A percentile compares a stretch with the other conserved stretches of the same genome.
phyloP scores from a whole-genome alignment of 768 basidiomycete species.

The Psilocybe sp. region DNA sequence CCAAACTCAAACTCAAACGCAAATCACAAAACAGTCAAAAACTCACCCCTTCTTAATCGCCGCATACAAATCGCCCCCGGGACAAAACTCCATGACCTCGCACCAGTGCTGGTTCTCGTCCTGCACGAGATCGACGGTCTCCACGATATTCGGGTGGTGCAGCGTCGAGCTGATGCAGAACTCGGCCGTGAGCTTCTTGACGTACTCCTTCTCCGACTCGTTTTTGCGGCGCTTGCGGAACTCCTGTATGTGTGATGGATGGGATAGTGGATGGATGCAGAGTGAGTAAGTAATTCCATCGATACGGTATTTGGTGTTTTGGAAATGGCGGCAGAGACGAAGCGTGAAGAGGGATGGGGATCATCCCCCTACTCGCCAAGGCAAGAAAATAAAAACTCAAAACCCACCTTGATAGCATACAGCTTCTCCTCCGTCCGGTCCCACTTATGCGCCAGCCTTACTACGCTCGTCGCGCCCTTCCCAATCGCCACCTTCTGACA shows the following conservation, averaged over 20 bases:
- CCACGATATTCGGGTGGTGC: slow-evolving; percentile 92
- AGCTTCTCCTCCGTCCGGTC: slow-evolving; percentile 94
- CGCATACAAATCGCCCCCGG: slow-evolving; percentile 96
- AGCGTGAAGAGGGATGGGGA: no score
- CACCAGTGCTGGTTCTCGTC: slow-evolving; percentile 97
- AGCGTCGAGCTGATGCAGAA: slow-evolving; percentile 98
- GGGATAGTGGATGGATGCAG: slow-evolving; percentile 1
- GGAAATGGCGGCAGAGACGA: no score
- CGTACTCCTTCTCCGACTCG: slow-evolving; percentile 98
- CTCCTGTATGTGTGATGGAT: slow-evolving; percentile 53
- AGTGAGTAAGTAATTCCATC: neutral
- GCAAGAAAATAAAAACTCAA: slow-evolving; percentile 3
- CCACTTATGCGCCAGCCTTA: slow-evolving; percentile 97
- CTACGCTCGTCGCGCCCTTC: slow-evolving; percentile 97
- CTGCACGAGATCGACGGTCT: slow-evolving; percentile 99
- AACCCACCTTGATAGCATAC: slow-evolving; percentile 91
- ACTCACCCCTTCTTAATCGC: slow-evolving; percentile 93
- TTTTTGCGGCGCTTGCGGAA: slow-evolving; percentile 98
- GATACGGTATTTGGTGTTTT: no score
- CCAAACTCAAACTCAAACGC: neutral
- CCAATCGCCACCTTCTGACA: slow-evolving; percentile 97
- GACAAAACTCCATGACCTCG: slow-evolving; percentile 99
- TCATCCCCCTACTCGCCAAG: no score
- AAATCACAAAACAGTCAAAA: slow-evolving; percentile 5
- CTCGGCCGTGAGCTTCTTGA: slow-evolving; percentile 99